These are phyloP conservation scores for Xylaria sp. DNA, from an alignment of 2,329 filamentous ascomycete species.

Conservation along the genomic window DNA sequence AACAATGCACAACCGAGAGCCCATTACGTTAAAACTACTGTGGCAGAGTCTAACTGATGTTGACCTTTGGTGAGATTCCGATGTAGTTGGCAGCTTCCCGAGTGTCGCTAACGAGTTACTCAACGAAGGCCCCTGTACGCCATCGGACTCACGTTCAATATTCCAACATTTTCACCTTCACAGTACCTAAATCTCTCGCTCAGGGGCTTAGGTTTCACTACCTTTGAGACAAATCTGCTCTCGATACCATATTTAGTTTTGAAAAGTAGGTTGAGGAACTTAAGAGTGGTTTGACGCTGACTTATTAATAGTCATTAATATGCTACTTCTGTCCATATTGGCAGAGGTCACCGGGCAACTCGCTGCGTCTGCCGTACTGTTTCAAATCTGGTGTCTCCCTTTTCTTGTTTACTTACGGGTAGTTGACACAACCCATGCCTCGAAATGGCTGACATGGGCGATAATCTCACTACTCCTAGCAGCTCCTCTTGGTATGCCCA, in stretches of 20 bases:
- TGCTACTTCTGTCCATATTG: constrained; percentile 46
- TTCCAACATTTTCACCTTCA: constrained; percentile 52
- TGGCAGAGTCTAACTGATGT: constrained; percentile 58
- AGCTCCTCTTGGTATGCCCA: constrained; percentile 47
- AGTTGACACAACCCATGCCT: constrained; percentile 46
- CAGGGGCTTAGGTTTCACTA: constrained; percentile 55
- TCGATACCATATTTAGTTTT: constrained; percentile 51
- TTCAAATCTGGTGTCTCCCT: constrained; percentile 66
- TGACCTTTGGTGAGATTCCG: constrained; percentile 52
- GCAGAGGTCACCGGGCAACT: constrained; percentile 56
- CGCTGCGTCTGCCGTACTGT: constrained; percentile 52
- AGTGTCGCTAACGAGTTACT: constrained; percentile 2
- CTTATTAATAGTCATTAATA: constrained; percentile 41
- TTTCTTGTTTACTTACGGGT: constrained; percentile 59
- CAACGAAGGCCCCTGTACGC: constrained; percentile 34
- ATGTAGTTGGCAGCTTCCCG: neutral
- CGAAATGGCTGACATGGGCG: constrained; percentile 50
- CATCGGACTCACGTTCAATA: constrained; percentile 54
- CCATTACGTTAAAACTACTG: constrained; percentile 53
- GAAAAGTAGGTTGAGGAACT: constrained; percentile 41
- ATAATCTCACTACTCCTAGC: constrained; percentile 50
- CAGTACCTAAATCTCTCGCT: constrained; percentile 60
- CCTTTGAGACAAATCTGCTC: constrained; percentile 61
- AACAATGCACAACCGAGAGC: constrained; percentile 62
- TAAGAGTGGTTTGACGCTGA: neutral